A percentile compares a stretch with the other conserved stretches of the same genome.
phyloP scores from a whole-genome alignment of 2,329 filamentous ascomycete genomes.

The Penicillium sp. region DNA sequence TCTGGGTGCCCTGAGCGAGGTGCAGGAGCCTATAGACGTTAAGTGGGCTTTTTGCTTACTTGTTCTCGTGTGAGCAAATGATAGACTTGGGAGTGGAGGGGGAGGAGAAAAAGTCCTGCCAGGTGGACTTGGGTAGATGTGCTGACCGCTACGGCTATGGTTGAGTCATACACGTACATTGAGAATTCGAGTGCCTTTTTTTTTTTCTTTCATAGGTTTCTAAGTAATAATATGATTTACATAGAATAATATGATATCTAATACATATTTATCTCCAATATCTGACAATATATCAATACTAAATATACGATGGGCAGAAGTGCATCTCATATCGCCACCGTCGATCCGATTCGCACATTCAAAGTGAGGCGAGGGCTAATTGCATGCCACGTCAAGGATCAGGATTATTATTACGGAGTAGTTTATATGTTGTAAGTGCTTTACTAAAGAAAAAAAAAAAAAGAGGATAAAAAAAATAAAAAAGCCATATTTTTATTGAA shows the following conservation, averaged over 20 bases:
- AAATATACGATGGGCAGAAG: slow-evolving; percentile 3
- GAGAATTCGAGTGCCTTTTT: background rate
- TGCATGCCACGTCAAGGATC: background rate
- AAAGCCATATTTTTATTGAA: slow-evolving; percentile 18
- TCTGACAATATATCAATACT: no score
- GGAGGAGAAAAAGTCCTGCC: background rate
- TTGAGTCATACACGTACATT: slow-evolving; percentile 1
- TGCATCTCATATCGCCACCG: slow-evolving; percentile 3
- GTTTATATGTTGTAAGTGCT: no score
- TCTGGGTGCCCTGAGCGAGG: slow-evolving; percentile 1
- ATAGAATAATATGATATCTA: background rate
- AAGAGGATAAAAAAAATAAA: background rate
- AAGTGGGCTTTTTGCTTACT: slow-evolving; percentile 5
- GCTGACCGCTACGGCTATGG: slow-evolving; percentile 20
- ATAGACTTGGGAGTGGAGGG: slow-evolving; percentile 5
- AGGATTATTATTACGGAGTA: no score
- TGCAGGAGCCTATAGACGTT: slow-evolving; percentile 7
- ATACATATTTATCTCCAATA: no score
- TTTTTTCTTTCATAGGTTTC: no score
- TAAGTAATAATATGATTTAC: background rate
- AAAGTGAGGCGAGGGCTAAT: slow-evolving; percentile 6
- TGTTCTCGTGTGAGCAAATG: slow-evolving; percentile 14
- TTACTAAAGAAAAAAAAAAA: background rate
- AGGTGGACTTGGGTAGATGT: slow-evolving; percentile 14
- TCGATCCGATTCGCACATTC: background rate